A percentile compares a stretch with the other conserved stretches of the same genome.
Conservation (phyloP, 805 yeast species). For the Ogataea zsoltii region DNA sequence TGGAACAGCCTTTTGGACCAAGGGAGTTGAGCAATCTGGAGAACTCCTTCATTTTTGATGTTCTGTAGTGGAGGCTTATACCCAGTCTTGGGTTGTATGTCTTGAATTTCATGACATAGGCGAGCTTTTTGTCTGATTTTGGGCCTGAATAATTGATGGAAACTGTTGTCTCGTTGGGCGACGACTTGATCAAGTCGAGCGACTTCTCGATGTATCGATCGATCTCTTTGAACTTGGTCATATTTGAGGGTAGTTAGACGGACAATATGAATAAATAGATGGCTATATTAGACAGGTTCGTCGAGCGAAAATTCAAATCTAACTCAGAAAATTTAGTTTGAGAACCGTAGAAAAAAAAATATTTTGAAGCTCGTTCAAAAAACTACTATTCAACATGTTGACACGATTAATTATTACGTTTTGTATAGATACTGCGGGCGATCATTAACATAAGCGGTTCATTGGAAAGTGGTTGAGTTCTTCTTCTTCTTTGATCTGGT, state of each 20-base stretch:
- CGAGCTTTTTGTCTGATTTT: conserved; percentile 16
- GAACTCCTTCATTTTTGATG: conserved; percentile 69
- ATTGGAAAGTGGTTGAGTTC: neutral
- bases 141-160: conserved; percentile 37
- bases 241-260: conserved; percentile 3
- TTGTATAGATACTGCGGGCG: no score
- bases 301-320: neutral
- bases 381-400: neutral
- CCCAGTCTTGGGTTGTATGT: conserved; percentile 67
- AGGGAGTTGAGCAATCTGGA: conserved; percentile 69
- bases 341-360: neutral
- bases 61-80: conserved; percentile 55
- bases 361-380: neutral
- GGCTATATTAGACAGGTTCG: neutral
- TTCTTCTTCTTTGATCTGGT: neutral
- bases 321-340: neutral
- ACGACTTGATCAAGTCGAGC: conserved; percentile 28
- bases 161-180: conserved; percentile 32
- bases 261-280: no score
- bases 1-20: conserved; percentile 60
- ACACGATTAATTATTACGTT: no score
- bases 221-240: conserved; percentile 28
- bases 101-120: conserved; percentile 49
- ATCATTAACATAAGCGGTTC: no score
- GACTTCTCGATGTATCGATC: conserved; percentile 35